Conservation (phyloP, 305 asterid genomes). For the Ilex paraguariensis region DNA sequence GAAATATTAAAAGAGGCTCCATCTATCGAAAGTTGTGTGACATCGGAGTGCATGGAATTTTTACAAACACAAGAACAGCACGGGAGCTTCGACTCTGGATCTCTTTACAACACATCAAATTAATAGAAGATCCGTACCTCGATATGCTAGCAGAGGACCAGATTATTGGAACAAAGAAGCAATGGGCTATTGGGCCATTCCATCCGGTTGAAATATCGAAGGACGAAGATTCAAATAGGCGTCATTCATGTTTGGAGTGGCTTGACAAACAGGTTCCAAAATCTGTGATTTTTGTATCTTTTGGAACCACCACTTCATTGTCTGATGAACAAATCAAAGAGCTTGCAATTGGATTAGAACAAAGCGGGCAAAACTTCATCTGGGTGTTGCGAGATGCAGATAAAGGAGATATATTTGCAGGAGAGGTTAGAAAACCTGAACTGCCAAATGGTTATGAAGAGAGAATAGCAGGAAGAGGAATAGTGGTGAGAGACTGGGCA, state of each 20-base stretch:
- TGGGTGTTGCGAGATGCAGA: no score
- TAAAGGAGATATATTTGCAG: no score
- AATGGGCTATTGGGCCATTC: slow-evolving; percentile 46
- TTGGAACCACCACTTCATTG: no score
- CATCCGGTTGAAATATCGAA: slow-evolving; percentile 20
- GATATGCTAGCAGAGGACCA: slow-evolving; percentile 17
- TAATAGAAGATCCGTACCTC: slow-evolving; percentile 32
- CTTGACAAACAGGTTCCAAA: slow-evolving; percentile 9
- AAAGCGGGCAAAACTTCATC: no score
- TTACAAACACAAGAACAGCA: slow-evolving; percentile 3
- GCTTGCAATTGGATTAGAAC: no score
- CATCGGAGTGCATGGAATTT: slow-evolving; percentile 28
- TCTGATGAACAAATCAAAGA: no score
- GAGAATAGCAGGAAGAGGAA: background rate
- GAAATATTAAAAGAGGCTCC: slow-evolving; percentile 15
- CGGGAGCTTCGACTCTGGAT: slow-evolving; percentile 21
- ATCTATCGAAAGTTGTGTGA: slow-evolving; percentile 21
- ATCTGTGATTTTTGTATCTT: no score
- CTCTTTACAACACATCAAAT: slow-evolving; percentile 31
- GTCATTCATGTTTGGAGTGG: slow-evolving; percentile 40
- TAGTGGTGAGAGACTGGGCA: slow-evolving; percentile 2
- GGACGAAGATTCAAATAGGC: background rate
- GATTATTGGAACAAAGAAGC: slow-evolving; percentile 11
- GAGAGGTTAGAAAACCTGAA: background rate
- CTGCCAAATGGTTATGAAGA: background rate